phyloP scores from a whole-genome alignment of 768 basidiomycete genomes.

The Tephrocybe sp. region DNA sequence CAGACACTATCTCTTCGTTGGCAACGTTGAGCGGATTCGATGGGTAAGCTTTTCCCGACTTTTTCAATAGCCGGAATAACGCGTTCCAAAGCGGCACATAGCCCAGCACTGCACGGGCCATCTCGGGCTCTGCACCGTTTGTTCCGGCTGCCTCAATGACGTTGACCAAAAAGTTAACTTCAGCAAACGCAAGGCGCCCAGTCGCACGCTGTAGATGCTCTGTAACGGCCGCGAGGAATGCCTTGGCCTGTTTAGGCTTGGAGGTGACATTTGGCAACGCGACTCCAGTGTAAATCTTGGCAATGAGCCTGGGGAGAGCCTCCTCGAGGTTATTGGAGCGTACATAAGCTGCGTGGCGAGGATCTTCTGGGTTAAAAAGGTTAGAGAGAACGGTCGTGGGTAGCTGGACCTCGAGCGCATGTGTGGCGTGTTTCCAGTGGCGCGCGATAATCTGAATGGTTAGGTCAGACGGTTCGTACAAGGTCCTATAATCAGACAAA shows the following conservation, averaged over 20 bases:
- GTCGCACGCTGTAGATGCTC: neutral
- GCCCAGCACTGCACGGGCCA: neutral
- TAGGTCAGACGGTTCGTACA: slow-evolving; percentile 6
- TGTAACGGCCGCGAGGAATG: slow-evolving; percentile 3
- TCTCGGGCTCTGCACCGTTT: slow-evolving; percentile 4
- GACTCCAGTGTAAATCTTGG: slow-evolving; percentile 8
- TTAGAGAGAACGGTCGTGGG: neutral
- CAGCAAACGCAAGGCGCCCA: neutral
- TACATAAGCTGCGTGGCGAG: slow-evolving; percentile 4
- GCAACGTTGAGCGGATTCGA: no score
- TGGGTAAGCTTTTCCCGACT: slow-evolving; percentile 4
- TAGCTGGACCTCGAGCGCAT: neutral
- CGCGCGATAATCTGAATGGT: slow-evolving; percentile 10
- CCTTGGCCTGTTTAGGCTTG: slow-evolving; percentile 3
- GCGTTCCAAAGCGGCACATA: slow-evolving; percentile 10
- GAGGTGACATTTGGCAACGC: neutral
- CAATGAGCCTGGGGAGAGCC: neutral
- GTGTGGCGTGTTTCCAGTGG: slow-evolving; percentile 9
- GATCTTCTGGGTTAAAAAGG: slow-evolving; percentile 4
- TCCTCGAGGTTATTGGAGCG: neutral
- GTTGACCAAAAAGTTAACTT: slow-evolving; percentile 2
- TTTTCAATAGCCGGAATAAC: slow-evolving; percentile 10
- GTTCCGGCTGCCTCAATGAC: neutral
- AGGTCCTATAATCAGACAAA: neutral
- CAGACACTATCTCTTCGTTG: no score